Conservation (phyloP, 2,329 filamentous ascomycete species). For the Colletotrichum siamense region DNA sequence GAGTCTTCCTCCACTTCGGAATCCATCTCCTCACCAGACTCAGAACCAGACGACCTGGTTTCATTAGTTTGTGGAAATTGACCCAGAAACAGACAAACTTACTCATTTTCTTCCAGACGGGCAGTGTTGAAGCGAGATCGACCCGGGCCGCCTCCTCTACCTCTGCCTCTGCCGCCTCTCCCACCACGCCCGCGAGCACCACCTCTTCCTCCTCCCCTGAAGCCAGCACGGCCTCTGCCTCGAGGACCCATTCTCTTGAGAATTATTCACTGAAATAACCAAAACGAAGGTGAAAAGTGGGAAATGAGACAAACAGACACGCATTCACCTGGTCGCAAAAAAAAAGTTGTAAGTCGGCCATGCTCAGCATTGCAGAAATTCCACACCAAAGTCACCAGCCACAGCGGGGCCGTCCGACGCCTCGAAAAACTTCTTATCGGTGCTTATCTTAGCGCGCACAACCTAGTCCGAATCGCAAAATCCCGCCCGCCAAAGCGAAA, state of each 20-base stretch:
- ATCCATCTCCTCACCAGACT: constrained; percentile 31
- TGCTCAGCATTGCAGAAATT: constrained; percentile 25
- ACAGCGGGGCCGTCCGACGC: constrained; percentile 24
- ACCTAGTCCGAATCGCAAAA: constrained; percentile 51
- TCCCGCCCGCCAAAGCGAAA: constrained; percentile 35
- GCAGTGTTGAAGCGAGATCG: constrained; percentile 32
- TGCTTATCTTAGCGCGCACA: constrained; percentile 61
- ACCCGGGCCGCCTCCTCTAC: constrained; percentile 45
- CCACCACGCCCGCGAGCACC: constrained; percentile 33
- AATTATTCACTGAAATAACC: not conserved
- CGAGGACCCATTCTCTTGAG: constrained; percentile 24
- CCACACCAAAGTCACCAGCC: constrained; percentile 21
- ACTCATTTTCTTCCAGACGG: constrained; percentile 50
- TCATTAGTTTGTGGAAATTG: not conserved
- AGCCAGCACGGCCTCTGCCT: constrained; percentile 30
- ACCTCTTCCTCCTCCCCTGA: constrained; percentile 26
- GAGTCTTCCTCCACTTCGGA: constrained; percentile 43
- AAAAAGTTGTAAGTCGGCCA: constrained; percentile 23
- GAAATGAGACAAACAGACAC: not conserved
- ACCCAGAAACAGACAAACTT: constrained; percentile 20
- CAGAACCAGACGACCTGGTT: constrained; percentile 25
- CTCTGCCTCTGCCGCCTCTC: constrained; percentile 37
- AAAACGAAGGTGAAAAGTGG: not conserved
- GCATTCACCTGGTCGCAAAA: constrained; percentile 2
- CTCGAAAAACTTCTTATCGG: constrained; percentile 25